Percentiles rank a stretch among this genome's conserved stretches.
These are phyloP conservation scores for Thalassiosira livingstoniorum DNA, from an alignment of 352 stramenopile species.

Conservation along the genomic window DNA sequence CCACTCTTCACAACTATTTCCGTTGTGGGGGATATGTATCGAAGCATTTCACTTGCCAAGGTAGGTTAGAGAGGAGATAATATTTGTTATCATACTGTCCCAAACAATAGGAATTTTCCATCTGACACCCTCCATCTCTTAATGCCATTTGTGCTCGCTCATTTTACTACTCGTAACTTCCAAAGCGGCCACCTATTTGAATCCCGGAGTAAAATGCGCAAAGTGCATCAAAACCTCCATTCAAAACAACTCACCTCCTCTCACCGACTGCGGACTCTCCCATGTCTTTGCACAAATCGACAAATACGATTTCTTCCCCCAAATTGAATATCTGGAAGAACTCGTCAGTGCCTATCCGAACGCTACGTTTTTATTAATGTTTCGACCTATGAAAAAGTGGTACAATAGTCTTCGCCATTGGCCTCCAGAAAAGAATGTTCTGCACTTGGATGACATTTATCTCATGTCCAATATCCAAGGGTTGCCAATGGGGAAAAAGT, in stretches of 20 bases:
- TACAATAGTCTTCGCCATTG: slow-evolving; percentile 33
- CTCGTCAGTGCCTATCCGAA: slow-evolving; percentile 27
- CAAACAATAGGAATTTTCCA: no score
- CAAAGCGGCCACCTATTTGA: no score
- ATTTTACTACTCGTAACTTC: no score
- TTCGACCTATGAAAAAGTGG: slow-evolving; percentile 32
- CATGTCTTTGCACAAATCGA: slow-evolving; percentile 39
- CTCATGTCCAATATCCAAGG: no score
- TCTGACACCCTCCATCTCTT: no score
- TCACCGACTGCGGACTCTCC: slow-evolving; percentile 8
- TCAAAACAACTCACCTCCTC: background rate
- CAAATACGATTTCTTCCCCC: slow-evolving; percentile 36
- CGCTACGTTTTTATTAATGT: slow-evolving; percentile 47
- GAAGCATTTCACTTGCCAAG: slow-evolving; percentile 22
- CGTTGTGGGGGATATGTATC: slow-evolving; percentile 27
- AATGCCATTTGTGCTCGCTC: no score
- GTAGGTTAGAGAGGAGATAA: no score
- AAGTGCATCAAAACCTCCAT: slow-evolving; percentile 35
- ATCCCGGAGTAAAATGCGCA: no score
- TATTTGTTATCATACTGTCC: no score
- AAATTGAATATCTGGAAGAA: slow-evolving; percentile 44
- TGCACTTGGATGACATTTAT: no score
- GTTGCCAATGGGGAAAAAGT: background rate
- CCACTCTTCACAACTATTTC: slow-evolving; percentile 41
- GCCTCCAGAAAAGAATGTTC: no score